Evolutionary conservation across 1,284 basidiomycete genomes (phyloP), one percentile per base, ranked within the genome.

Genomic region (Ceratobasidium theobromae): DNA sequence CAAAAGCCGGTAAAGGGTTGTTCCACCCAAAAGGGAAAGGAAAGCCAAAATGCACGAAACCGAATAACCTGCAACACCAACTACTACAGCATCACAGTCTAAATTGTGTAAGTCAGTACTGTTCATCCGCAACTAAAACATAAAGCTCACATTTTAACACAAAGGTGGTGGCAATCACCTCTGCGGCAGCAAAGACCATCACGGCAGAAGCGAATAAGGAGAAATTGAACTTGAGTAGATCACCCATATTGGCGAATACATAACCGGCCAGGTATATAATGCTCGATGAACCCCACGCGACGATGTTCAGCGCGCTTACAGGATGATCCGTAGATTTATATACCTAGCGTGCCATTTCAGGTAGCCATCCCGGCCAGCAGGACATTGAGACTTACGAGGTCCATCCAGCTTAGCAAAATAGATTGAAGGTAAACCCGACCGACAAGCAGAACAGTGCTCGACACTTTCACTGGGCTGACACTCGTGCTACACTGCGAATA

Each of bases 341-440:
- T 18, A 48, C 46, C 58, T 62, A n/a, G 12, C 18, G 21, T 25
- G 28, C 45, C 5, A 11, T 2, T 23, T 52, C 35, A 51, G 25
- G 4, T 4, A 21, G 21, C 5, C 18, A 49, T 28, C 1, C 6
- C 30, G 18, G 12, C 16, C 30, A 33, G 18, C 12, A 9, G 9
- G 12, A 16, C 1, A 27, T 30, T 5, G 1, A 27, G 23, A 32
- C 58, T 41, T 35, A 40, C 58, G 23, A 51, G 21, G 38, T 62
- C 58, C 25, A 62, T 62, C 58, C 58, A 62, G 12, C 16, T 51
- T 27, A 62, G 23, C 16, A 62, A 23, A 18, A 62, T 48, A 27
- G 58, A n/a, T 30, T 62, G 58, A 32, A 62, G 27, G 35, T 51
- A 62, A 28, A 49, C 18, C n/a, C 58, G 58, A 8, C 58, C 48